These are phyloP conservation scores for Xerocomellus chrysenteron DNA, from an alignment of 768 basidiomycete genomes.

Conservation along the genomic window DNA sequence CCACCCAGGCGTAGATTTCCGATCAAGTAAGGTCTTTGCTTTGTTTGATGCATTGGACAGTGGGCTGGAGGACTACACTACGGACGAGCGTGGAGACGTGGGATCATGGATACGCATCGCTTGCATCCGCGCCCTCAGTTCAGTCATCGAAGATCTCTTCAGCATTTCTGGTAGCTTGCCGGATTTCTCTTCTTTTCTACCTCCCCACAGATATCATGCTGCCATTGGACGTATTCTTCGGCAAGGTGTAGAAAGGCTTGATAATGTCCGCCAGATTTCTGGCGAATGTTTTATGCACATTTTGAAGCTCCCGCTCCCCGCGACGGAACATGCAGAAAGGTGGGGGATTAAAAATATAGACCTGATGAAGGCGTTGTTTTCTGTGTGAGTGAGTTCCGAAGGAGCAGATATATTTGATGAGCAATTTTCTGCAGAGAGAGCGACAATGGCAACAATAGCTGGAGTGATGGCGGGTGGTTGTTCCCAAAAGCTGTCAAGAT, in stretches of 20 bases:
- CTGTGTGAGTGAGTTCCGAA: conserved; percentile 38
- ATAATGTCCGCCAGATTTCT: conserved; percentile 83
- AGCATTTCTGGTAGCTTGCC: conserved; percentile 39
- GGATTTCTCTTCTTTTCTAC: conserved; percentile 58
- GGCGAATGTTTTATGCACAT: conserved; percentile 60
- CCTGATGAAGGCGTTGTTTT: conserved; percentile 54
- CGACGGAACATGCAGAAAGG: conserved; percentile 34
- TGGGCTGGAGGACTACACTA: conserved; percentile 89
- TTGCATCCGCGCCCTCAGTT: conserved; percentile 65
- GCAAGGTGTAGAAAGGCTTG: conserved; percentile 87
- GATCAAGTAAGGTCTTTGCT: conserved; percentile 42
- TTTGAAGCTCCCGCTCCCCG: conserved; percentile 46
- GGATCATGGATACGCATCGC: conserved; percentile 93
- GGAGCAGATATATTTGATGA: conserved; percentile 1
- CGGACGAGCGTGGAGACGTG: conserved; percentile 93
- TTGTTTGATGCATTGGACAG: conserved; percentile 57
- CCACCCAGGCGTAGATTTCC: conserved; percentile 42
- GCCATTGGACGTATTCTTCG: conserved; percentile 72
- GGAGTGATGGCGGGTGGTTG: conserved; percentile 74
- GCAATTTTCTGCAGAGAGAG: conserved; percentile 29
- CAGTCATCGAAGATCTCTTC: conserved; percentile 53
- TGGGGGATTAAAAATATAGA: conserved; percentile 54
- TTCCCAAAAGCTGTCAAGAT: conserved; percentile 72
- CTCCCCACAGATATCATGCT: conserved; percentile 53
- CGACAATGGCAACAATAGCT: conserved; percentile 38